phyloP scores from a whole-genome alignment of 1,284 basidiomycete genomes.

The Cutaneotrichosporon cutaneum region DNA sequence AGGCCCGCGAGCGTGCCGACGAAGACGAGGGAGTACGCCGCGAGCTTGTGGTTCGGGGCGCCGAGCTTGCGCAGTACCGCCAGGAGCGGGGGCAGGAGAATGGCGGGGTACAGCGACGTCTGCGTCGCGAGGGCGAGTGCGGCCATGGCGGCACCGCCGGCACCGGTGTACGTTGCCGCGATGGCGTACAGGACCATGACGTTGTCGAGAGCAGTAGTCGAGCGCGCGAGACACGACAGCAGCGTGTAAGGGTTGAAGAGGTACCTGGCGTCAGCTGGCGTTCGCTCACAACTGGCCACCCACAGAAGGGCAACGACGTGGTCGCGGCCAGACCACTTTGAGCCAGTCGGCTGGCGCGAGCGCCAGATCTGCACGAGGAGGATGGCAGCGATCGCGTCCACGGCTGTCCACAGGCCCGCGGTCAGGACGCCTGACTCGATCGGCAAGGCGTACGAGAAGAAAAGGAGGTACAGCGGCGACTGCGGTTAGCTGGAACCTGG shows the following conservation, averaged over 20 bases:
- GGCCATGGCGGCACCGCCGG: constrained; percentile 60
- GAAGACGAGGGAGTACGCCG: constrained; percentile 23
- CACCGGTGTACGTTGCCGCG: constrained; percentile 70
- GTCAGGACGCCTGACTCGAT: constrained; percentile 56
- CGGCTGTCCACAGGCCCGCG: constrained; percentile 67
- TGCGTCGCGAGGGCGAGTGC: constrained; percentile 68
- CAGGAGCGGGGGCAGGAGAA: constrained; percentile 67
- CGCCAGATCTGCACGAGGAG: constrained; percentile 53
- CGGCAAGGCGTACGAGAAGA: constrained; percentile 68
- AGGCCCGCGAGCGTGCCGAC: constrained; percentile 1
- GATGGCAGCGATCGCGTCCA: constrained; percentile 67
- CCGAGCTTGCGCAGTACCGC: constrained; percentile 46
- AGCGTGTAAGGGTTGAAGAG: constrained; percentile 85
- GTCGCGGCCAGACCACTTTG: constrained; percentile 1
- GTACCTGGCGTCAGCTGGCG: constrained; percentile 60
- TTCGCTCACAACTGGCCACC: constrained; percentile 43
- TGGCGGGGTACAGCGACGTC: constrained; percentile 66
- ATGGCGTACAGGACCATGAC: constrained; percentile 65
- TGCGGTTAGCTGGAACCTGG: constrained; percentile 41
- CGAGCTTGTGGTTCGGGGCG: no score
- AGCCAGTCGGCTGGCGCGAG: background rate
- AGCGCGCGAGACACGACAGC: constrained; percentile 72
- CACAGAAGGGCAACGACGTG: constrained; percentile 61
- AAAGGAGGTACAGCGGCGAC: constrained; percentile 77
- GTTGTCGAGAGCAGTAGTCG: constrained; percentile 78